Percentiles rank a stretch among this genome's conserved stretches.
Conservation (phyloP, 192 early-diverging fungal genomes). For the Coemansia umbellata region DNA sequence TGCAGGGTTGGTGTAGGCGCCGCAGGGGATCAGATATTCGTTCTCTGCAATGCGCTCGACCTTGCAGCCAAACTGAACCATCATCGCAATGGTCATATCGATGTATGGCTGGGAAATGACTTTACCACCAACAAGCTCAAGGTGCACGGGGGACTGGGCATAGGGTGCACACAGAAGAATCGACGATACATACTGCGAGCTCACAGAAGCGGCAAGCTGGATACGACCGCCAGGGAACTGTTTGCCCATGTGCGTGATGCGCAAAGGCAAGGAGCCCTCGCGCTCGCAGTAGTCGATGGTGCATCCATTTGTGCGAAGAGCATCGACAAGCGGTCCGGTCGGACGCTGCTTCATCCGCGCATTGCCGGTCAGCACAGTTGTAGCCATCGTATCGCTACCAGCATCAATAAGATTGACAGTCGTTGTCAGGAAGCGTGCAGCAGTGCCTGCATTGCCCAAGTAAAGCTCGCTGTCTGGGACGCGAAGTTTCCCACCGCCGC, state of each 20-base stretch:
- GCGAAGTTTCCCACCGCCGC: slow-evolving; percentile 70
- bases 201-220: slow-evolving; percentile 86
- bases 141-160: slow-evolving; percentile 68
- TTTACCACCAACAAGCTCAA: slow-evolving; percentile 84
- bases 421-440: slow-evolving; percentile 90
- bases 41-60: slow-evolving; percentile 72
- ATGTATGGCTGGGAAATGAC: slow-evolving; percentile 98
- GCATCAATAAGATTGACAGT: slow-evolving; percentile 72
- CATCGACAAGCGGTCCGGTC: slow-evolving; percentile 82
- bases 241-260: slow-evolving; percentile 63
- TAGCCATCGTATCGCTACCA: slow-evolving; percentile 3
- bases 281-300: slow-evolving; percentile 71
- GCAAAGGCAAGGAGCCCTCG: slow-evolving; percentile 83
- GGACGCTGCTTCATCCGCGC: slow-evolving; percentile 97
- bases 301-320: slow-evolving; percentile 79
- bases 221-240: slow-evolving; percentile 86
- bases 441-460: slow-evolving; percentile 97
- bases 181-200: slow-evolving; percentile 97
- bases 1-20: slow-evolving; percentile 75
- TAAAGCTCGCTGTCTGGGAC: slow-evolving; percentile 79
- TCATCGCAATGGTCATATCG: slow-evolving; percentile 99
- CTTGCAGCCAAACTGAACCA: slow-evolving; percentile 86
- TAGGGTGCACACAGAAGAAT: slow-evolving; percentile 96
- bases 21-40: slow-evolving; percentile 78
- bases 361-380: slow-evolving; percentile 85